Conservation (phyloP, 108 stramenopile genomes). For the Discostella stelligeroides region DNA sequence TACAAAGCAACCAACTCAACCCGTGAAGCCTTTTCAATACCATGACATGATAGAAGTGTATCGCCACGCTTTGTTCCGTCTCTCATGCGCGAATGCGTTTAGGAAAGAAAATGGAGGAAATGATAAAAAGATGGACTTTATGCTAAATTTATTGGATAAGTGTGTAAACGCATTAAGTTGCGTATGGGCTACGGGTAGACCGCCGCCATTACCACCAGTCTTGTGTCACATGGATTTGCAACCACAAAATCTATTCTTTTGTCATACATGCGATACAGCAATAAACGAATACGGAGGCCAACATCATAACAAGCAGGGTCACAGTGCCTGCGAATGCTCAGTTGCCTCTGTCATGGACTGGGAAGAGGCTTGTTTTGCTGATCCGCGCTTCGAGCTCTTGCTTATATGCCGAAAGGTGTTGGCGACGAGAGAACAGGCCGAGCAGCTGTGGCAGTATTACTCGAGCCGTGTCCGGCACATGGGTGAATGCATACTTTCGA, state of each 20-base stretch:
- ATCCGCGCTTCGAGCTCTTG: constrained; percentile 83
- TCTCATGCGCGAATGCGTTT: constrained; percentile 3
- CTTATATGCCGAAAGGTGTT: constrained; percentile 80
- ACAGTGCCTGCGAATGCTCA: constrained; percentile 14
- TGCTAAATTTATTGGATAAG: constrained; percentile 21
- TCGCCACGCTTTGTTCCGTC: constrained; percentile 18
- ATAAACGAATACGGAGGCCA: background rate
- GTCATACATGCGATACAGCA: constrained; percentile 6
- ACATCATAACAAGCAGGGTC: background rate
- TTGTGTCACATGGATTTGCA: constrained; percentile 87
- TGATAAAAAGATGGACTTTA: constrained; percentile 15
- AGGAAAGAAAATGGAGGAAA: background rate
- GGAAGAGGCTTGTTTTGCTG: constrained; percentile 85
- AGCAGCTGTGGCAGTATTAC: constrained; percentile 67
- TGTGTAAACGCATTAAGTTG: constrained; percentile 22
- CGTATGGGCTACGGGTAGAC: constrained; percentile 29
- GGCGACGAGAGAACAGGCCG: constrained; percentile 70
- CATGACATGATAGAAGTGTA: constrained; percentile 38
- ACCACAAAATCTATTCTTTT: constrained; percentile 81
- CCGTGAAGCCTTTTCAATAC: constrained; percentile 36
- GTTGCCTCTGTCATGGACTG: constrained; percentile 81
- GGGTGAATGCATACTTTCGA: background rate
- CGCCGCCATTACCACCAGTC: constrained; percentile 50
- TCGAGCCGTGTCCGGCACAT: constrained; percentile 21
- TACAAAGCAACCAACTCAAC: background rate